Percentiles rank a stretch among this genome's conserved stretches.
phyloP scores from a whole-genome alignment of 2,329 filamentous ascomycete species.

The Diaporthe vaccinii region DNA sequence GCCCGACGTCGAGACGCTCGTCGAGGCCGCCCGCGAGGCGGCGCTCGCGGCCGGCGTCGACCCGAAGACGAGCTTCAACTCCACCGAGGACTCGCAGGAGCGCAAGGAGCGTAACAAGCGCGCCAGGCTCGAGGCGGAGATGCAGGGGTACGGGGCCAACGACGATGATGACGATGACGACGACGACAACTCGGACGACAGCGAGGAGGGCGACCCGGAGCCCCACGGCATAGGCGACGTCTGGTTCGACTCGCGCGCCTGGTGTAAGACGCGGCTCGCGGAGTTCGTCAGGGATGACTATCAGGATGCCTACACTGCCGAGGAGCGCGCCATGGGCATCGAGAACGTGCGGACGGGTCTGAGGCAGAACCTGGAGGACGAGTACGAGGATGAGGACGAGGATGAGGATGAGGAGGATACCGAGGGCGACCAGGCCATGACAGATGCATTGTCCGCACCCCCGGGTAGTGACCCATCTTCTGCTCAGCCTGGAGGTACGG shows the following conservation, averaged over 20 bases:
- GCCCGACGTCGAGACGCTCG: conserved; percentile 80
- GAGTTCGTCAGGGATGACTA: conserved; percentile 61
- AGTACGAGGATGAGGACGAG: conserved; percentile 67
- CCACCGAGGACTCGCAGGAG: conserved; percentile 67
- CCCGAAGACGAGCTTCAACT: conserved; percentile 45
- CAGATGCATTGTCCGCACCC: conserved; percentile 36
- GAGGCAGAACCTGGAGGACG: conserved; percentile 65
- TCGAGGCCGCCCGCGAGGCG: conserved; percentile 71
- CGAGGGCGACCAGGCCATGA: conserved; percentile 55
- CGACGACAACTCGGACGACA: conserved; percentile 49
- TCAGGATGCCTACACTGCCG: conserved; percentile 78
- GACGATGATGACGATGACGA: conserved; percentile 43
- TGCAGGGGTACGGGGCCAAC: conserved; percentile 56
- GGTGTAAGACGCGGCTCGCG: conserved; percentile 50
- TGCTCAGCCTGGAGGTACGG: conserved; percentile 32
- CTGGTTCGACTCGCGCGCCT: conserved; percentile 53
- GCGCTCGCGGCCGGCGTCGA: conserved; percentile 52
- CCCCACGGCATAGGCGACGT: conserved; percentile 52
- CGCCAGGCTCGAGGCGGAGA: conserved; percentile 47
- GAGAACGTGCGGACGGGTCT: conserved; percentile 81
- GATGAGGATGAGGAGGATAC: conserved; percentile 66
- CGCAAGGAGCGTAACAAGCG: conserved; percentile 49
- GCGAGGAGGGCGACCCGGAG: conserved; percentile 56
- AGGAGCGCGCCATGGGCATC: conserved; percentile 75
- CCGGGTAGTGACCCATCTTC: conserved; percentile 7